Conservation (phyloP, 2,329 filamentous ascomycete species). For the Peltaster fructicola region DNA sequence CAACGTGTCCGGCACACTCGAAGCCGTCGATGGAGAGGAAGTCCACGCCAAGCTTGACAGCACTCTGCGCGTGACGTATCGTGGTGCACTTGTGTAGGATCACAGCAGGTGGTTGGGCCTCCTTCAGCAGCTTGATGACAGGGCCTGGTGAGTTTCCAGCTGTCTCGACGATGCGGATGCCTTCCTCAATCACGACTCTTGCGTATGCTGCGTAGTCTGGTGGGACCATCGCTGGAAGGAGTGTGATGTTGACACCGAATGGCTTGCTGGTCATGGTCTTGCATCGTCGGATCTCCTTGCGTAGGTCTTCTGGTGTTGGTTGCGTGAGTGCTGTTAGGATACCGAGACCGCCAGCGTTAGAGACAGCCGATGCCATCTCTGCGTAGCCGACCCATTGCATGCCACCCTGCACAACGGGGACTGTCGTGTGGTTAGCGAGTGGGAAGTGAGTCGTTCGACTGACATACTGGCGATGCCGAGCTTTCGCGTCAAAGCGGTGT, state of each 20-base stretch:
- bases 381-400: conserved; percentile 80
- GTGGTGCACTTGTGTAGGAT: conserved; percentile 97
- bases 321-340: conserved; percentile 82
- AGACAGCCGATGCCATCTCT: conserved; percentile 56
- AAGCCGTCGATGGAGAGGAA: conserved; percentile 96
- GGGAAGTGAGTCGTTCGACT: not conserved
- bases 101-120: conserved; percentile 43
- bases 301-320: conserved; percentile 77
- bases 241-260: conserved; percentile 89
- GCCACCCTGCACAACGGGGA: conserved; percentile 69
- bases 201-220: conserved; percentile 89
- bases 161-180: conserved; percentile 79
- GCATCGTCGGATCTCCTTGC: conserved; percentile 81
- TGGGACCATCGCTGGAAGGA: conserved; percentile 74
- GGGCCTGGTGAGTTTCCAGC: conserved; percentile 81
- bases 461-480: conserved; percentile 36
- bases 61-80: conserved; percentile 79
- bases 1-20: conserved; percentile 84
- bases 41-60: conserved; percentile 86
- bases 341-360: conserved; percentile 66
- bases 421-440: conserved; percentile 22
- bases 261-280: conserved; percentile 59
- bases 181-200: conserved; percentile 83
- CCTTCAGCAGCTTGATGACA: conserved; percentile 77
- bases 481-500: conserved; percentile 43